Percentiles rank a stretch among this genome's conserved stretches.
phyloP scores from a whole-genome alignment of 495 filamentous ascomycete genomes.

The Polyplosphaeria fusca region DNA sequence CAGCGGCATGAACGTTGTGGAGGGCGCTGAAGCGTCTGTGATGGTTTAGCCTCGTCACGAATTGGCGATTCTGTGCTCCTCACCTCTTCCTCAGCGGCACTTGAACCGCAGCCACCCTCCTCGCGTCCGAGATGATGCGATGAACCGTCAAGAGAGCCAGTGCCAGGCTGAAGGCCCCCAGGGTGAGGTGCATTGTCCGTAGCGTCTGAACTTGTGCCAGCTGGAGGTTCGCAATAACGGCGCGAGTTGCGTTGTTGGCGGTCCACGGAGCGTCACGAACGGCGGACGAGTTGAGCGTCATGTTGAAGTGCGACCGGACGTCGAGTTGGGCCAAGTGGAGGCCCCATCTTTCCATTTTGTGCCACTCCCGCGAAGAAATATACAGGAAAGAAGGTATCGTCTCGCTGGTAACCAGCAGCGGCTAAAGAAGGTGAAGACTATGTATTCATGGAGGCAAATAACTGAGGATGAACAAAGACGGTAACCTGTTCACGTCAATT shows the following conservation, averaged over 20 bases:
- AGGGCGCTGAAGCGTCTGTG: slow-evolving; percentile 25
- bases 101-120: slow-evolving; percentile 23
- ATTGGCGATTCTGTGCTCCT: background rate
- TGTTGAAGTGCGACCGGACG: slow-evolving; percentile 27
- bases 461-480: slow-evolving; percentile 32
- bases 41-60: background rate
- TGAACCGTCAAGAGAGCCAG: slow-evolving; percentile 25
- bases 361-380: slow-evolving; percentile 26
- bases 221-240: slow-evolving; percentile 29
- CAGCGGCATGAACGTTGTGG: slow-evolving; percentile 31
- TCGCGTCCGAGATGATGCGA: slow-evolving; percentile 32
- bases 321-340: slow-evolving; percentile 17
- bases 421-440: slow-evolving; percentile 31
- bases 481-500: slow-evolving; percentile 33
- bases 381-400: slow-evolving; percentile 22
- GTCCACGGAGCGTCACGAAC: slow-evolving; percentile 17
- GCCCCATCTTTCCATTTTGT: slow-evolving; percentile 34
- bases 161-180: slow-evolving; percentile 33
- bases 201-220: slow-evolving; percentile 29
- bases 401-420: slow-evolving; percentile 35
- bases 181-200: slow-evolving; percentile 32
- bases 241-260: slow-evolving; percentile 25
- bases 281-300: slow-evolving; percentile 27
- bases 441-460: slow-evolving; percentile 34
- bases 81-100: slow-evolving; percentile 25